Base-by-base conservation (phyloP, 257 asterid species). In the Capsicum chinense region DNA sequence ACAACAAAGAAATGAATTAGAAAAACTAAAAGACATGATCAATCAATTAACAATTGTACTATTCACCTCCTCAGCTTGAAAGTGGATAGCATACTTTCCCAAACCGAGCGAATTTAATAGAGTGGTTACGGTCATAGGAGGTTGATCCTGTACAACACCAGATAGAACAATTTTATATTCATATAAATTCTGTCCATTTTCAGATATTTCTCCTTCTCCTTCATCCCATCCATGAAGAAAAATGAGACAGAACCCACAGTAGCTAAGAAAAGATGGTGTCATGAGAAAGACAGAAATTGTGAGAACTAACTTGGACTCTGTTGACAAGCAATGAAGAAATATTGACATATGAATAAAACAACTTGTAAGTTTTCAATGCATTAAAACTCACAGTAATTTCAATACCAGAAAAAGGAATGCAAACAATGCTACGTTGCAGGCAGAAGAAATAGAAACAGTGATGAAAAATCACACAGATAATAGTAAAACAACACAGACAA, bases 1-100 rank as follows among this genome's bases (percentile, higher is more conserved):
- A 42, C 44, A 21, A 81, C 73, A 19, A 64, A 37, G 26, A 85
- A 54, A 33, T 6, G 9, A 76, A 62, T 13, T 7, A 39, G 3
- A 39, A 68, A 56, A 80, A 42, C 48, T n/a, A 14, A 14, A 57
- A 80, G 59, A 42, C 17, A 1, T 19, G 42, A 47, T 35, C 68
- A 64, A 68, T 60, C 63, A 64, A 12, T 19, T 48, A 63, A 48
- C 15, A 56, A 81, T 52, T 15, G 76, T 50, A 19, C 54, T 83
- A 33, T 89, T 52, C 85, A 92, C 95, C 95, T 92, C 98, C 91
- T 94, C 97, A 76, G 97, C 98, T 88, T 91, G 92, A 85, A 92
- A 94, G 83, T 81, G 87, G 88, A 94, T 87, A 84, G 85, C 78
- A 80, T 92, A 94, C 83, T 92, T 94, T 79, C 91, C 94, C 89